Evolutionary conservation across 345 rosid genomes (phyloP).

Genomic region (Heritiera fomes): DNA sequence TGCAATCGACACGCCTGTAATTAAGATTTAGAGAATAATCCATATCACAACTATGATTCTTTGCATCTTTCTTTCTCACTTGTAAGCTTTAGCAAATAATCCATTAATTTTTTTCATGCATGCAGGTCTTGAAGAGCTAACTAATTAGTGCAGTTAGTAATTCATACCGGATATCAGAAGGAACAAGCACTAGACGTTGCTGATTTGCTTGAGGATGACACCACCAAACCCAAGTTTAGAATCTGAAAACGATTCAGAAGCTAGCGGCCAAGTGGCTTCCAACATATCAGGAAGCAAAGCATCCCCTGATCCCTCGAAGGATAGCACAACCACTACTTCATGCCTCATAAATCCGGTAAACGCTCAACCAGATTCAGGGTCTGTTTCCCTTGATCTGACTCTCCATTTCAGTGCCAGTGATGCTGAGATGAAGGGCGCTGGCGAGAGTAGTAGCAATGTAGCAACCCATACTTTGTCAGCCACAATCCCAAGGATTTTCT

Average conservation of each 20-base stretch:
- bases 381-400: constrained; percentile 67
- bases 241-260: constrained; percentile 44
- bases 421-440: constrained; percentile 31
- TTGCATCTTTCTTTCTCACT: background rate
- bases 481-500: constrained; percentile 59
- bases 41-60: no score
- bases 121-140: constrained; percentile 16
- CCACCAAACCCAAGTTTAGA: constrained; percentile 30
- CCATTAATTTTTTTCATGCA: background rate
- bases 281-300: constrained; percentile 30
- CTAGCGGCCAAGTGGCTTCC: constrained; percentile 40
- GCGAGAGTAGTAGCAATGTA: constrained; percentile 31
- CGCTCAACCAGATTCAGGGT: constrained; percentile 31
- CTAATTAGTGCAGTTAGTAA: background rate
- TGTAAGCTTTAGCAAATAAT: background rate
- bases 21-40: background rate
- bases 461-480: constrained; percentile 22
- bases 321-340: constrained; percentile 36
- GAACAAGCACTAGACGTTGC: background rate
- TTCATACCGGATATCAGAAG: background rate
- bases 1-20: background rate
- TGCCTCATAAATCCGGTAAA: constrained; percentile 24
- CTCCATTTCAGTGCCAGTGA: constrained; percentile 47
- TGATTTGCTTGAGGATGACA: constrained; percentile 28
- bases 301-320: constrained; percentile 41